These are phyloP conservation scores for Plantago lanceolata DNA, from an alignment of 305 asterid species.

Conservation along the genomic window DNA sequence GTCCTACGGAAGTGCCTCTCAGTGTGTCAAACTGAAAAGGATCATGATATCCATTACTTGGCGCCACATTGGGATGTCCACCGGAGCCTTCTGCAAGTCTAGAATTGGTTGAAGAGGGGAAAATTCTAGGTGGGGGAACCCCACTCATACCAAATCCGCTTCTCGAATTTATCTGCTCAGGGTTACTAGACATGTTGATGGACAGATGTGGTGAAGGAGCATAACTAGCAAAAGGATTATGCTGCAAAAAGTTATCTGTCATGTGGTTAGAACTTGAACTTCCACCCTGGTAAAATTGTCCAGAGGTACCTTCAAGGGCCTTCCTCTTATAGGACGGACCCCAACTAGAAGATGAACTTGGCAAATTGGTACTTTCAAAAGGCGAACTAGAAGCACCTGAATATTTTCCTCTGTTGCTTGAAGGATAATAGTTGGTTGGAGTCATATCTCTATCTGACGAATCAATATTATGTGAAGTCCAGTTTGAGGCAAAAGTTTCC, in stretches of 20 bases:
- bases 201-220: slow-evolving; percentile 32
- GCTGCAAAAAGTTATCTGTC: slow-evolving; percentile 24
- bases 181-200: slow-evolving; percentile 24
- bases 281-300: slow-evolving; percentile 31
- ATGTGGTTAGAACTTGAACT: slow-evolving; percentile 38
- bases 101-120: slow-evolving; percentile 31
- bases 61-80: slow-evolving; percentile 30
- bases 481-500: slow-evolving; percentile 27
- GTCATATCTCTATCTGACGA: slow-evolving; percentile 23
- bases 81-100: slow-evolving; percentile 35
- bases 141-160: slow-evolving; percentile 25
- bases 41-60: slow-evolving; percentile 29
- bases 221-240: slow-evolving; percentile 26
- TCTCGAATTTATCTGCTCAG: slow-evolving; percentile 31
- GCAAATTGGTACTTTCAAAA: slow-evolving; percentile 24
- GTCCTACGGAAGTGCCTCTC: slow-evolving; percentile 32
- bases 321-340: slow-evolving; percentile 38
- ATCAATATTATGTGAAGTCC: slow-evolving; percentile 30
- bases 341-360: slow-evolving; percentile 32
- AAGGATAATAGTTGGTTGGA: slow-evolving; percentile 27
- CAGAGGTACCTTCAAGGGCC: slow-evolving; percentile 35
- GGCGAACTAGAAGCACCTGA: slow-evolving; percentile 33
- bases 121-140: slow-evolving; percentile 25
- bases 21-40: slow-evolving; percentile 27
- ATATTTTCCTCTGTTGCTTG: slow-evolving; percentile 27